A percentile compares a stretch with the other conserved stretches of the same genome.
Evolutionary conservation across 1,284 basidiomycete species (phyloP).

Genomic region (Leucoagaricus sp.): DNA sequence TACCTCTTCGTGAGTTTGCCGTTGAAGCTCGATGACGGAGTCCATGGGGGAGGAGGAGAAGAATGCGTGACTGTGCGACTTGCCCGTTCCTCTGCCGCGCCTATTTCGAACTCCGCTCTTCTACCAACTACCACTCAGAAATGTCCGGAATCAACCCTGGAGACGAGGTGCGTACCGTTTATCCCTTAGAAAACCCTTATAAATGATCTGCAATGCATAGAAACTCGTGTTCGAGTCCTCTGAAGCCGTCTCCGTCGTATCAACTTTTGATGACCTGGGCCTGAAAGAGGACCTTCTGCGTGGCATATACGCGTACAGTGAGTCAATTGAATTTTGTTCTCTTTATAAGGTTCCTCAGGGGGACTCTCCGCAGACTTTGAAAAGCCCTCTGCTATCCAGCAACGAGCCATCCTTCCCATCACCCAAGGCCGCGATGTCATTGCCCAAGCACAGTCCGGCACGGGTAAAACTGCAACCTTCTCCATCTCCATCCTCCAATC

Average conservation of each 20-base stretch:
- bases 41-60: slow-evolving; percentile 58
- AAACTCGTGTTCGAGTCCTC: slow-evolving; percentile 99
- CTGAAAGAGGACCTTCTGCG: slow-evolving; percentile 95
- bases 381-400: slow-evolving; percentile 98
- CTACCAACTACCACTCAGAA: slow-evolving; percentile 40
- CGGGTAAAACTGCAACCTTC: slow-evolving; percentile 99
- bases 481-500: slow-evolving; percentile 93
- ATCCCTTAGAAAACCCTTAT: not conserved
- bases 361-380: slow-evolving; percentile 78
- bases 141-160: slow-evolving; percentile 81
- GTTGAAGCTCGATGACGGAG: slow-evolving; percentile 89
- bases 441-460: slow-evolving; percentile 98
- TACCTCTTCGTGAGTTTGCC: slow-evolving; percentile 93
- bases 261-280: slow-evolving; percentile 90
- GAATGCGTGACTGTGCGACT: slow-evolving; percentile 15
- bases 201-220: slow-evolving; percentile 33
- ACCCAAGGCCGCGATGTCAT: slow-evolving; percentile 96
- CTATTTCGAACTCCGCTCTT: slow-evolving; percentile 59
- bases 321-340: slow-evolving; percentile 33
- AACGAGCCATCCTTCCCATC: slow-evolving; percentile 96
- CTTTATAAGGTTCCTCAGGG: slow-evolving; percentile 12
- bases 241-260: slow-evolving; percentile 87
- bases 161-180: slow-evolving; percentile 59
- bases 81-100: slow-evolving; percentile 1
- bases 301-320: slow-evolving; percentile 99